phyloP scores from a whole-genome alignment of 441 rosid species.

The Raphanus hybrid region DNA sequence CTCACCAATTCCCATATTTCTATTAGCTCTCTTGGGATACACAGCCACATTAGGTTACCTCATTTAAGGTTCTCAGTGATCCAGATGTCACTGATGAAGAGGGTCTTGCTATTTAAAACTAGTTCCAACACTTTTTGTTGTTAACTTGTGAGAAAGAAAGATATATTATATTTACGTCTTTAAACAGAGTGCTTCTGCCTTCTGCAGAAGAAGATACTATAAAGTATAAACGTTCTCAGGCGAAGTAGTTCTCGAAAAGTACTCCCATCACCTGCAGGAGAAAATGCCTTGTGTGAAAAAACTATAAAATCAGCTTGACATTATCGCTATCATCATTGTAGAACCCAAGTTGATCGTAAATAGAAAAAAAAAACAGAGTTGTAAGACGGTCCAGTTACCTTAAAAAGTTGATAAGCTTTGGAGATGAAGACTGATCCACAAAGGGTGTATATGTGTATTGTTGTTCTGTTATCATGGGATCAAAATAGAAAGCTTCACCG shows the following conservation, averaged over 20 bases:
- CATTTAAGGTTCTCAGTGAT: slow-evolving; percentile 35
- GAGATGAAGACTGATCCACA: background rate
- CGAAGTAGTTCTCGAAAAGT: background rate
- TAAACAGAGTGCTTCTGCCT: no score
- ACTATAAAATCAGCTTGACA: background rate
- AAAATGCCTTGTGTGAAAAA: background rate
- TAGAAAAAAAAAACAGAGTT: background rate
- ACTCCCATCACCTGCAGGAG: background rate
- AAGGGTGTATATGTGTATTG: background rate
- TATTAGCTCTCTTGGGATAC: slow-evolving; percentile 38
- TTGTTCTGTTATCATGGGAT: slow-evolving; percentile 16
- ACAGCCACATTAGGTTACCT: slow-evolving; percentile 35
- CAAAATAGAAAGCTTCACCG: background rate
- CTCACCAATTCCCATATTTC: slow-evolving; percentile 40
- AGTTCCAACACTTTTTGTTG: background rate
- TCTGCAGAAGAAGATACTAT: background rate
- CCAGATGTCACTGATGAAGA: slow-evolving; percentile 15
- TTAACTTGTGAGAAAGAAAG: slow-evolving; percentile 1
- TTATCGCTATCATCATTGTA: background rate
- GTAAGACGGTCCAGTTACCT: background rate
- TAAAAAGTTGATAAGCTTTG: background rate
- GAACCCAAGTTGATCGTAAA: background rate
- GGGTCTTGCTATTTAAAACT: slow-evolving; percentile 23
- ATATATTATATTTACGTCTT: no score
- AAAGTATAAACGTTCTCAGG: background rate